Base-by-base conservation (phyloP, 2,329 filamentous ascomycete genomes). In the Clarireedia sp. region DNA sequence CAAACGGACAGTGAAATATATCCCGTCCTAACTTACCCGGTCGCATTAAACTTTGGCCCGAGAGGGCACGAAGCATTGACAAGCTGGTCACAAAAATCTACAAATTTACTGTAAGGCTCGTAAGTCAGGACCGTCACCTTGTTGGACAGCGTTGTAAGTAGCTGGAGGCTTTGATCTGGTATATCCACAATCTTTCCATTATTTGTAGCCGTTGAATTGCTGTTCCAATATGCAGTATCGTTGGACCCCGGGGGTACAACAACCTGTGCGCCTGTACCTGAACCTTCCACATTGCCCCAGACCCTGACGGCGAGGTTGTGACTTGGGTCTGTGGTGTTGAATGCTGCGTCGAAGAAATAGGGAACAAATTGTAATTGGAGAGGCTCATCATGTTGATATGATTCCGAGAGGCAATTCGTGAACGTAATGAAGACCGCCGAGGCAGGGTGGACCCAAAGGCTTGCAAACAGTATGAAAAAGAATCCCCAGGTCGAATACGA, bases 201-300 rank as follows among this genome's bases (percentile, higher is more conserved):
- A 53, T 82, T 74, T 0, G 78, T 83, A 48, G 76, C 68, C 37
- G 78, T 79, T 1, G 75, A 67, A 66, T 94, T 75, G 2, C 56
- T 60, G 63, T 69, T 88, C 90, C 65, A 67, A 43, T 67, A 89
- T 47, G 75, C 72, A 0, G 80, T 70, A 66, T 82, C 78, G 63
- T 78, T 70, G 17, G 78, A 71, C 36, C 89, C 90, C 52, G 90
- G 79, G 2, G 71, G 58, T n/a, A 75, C 67, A 2, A 76, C 75
- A 45, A 79, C 77, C 29, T 33, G 29, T n/a, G 48, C 24, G 50
- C 52, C 57, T 19, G 60, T 57, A 6, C 63, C 63, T 29, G 85
- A 82, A 47, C 94, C 94, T 8, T 86, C 88, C 29, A 97, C 90
- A 71, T 97, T 96, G 51, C 91, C 92, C 75, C 90, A 97, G 47